Evolutionary conservation across 257 asterid genomes (phyloP).

Genomic region (Solanum dulcamara): DNA sequence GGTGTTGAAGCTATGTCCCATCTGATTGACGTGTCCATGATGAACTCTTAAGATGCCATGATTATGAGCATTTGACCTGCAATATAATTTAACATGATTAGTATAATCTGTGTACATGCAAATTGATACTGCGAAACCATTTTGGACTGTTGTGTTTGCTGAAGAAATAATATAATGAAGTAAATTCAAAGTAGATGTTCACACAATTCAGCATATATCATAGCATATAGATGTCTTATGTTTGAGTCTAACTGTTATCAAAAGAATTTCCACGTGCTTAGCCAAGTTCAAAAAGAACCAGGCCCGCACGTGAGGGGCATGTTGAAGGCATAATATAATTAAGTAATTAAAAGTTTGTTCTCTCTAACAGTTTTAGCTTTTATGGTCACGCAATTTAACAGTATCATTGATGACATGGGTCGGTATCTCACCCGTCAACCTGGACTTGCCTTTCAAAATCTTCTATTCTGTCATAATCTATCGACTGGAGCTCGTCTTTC

Average conservation of each 20-base stretch:
- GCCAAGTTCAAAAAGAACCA: neutral
- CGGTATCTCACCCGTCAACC: conserved; percentile 19
- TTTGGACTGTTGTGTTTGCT: conserved; percentile 8
- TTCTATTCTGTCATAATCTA: conserved; percentile 17
- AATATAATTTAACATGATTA: neutral
- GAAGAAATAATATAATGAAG: neutral
- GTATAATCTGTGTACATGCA: conserved; percentile 17
- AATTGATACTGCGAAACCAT: conserved; percentile 42
- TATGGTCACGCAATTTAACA: neutral
- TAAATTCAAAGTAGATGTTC: neutral
- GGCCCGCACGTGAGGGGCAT: neutral
- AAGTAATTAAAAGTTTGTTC: neutral
- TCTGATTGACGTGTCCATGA: conserved; percentile 4
- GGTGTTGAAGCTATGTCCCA: neutral
- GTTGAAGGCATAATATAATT: neutral
- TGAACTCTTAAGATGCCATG: neutral
- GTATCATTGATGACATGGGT: conserved; percentile 8
- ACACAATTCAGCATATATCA: neutral
- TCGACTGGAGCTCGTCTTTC: conserved; percentile 16
- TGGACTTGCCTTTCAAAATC: conserved; percentile 24
- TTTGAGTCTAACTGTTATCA: neutral
- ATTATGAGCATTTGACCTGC: neutral
- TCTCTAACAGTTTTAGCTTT: neutral
- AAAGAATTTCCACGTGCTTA: neutral
- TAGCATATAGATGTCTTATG: neutral